A percentile compares a stretch with the other conserved stretches of the same genome.
These are phyloP conservation scores for Aspergillus baeticus DNA, from an alignment of 495 filamentous ascomycete genomes.

Conservation along the genomic window DNA sequence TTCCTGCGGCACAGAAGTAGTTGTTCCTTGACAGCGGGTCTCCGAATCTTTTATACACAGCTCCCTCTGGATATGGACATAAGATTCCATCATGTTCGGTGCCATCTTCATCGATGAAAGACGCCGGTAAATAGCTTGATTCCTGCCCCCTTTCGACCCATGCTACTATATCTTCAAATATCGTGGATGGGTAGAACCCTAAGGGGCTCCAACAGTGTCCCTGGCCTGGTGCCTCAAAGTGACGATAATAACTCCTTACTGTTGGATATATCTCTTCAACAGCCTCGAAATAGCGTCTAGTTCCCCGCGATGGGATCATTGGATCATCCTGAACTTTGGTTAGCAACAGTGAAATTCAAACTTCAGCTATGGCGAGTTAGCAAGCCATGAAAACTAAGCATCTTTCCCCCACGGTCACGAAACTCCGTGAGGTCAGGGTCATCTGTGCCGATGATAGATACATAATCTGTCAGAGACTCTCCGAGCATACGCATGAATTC, in stretches of 20 bases:
- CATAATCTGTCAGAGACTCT: constrained; percentile 11
- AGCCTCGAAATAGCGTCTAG: constrained; percentile 25
- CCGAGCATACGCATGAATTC: constrained; percentile 6
- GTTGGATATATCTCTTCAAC: constrained; percentile 19
- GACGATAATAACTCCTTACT: constrained; percentile 18
- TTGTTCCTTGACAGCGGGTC: not conserved
- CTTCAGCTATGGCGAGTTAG: not conserved
- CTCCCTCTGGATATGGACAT: constrained; percentile 12
- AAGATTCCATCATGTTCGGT: constrained; percentile 8
- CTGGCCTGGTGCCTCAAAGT: constrained; percentile 21
- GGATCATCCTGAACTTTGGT: constrained; percentile 8
- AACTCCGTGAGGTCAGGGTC: constrained; percentile 15
- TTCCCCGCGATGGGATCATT: constrained; percentile 13
- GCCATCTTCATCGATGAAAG: not conserved
- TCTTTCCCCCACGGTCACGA: constrained; percentile 12
- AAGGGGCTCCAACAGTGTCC: constrained; percentile 17
- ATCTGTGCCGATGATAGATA: constrained; percentile 12
- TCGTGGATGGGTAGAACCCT: constrained; percentile 16
- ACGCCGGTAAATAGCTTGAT: constrained; percentile 19
- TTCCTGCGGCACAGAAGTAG: constrained; percentile 9
- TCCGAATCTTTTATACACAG: constrained; percentile 2
- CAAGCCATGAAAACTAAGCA: constrained; percentile 18
- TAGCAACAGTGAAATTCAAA: not conserved
- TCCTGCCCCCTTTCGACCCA: constrained; percentile 21
- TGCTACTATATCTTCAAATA: constrained; percentile 11